A percentile compares a stretch with the other conserved stretches of the same genome.
Evolutionary conservation across 768 basidiomycete species (phyloP).

Genomic region (Clitopilus passeckerianus): DNA sequence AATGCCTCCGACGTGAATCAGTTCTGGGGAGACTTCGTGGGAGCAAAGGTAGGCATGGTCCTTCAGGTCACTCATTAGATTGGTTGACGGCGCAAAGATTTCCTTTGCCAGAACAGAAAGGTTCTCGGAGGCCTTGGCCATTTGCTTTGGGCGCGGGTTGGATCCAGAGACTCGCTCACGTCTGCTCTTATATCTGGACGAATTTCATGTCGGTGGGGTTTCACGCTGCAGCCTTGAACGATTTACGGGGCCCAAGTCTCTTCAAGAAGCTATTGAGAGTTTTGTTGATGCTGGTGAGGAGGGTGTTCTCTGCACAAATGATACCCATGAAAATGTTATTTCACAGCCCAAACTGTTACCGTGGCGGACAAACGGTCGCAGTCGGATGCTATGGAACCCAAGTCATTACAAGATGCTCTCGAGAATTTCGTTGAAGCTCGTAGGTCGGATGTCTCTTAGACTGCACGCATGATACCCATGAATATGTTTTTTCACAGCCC

Average conservation of each 20-base stretch:
- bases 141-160: slow-evolving; percentile 15
- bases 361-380: too few species aligned
- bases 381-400: background rate
- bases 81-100: slow-evolving; percentile 2
- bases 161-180: slow-evolving; percentile 12
- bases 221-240: slow-evolving; percentile 14
- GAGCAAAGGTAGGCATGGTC: slow-evolving; percentile 14
- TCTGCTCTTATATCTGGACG: slow-evolving; percentile 19
- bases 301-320: background rate
- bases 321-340: too few species aligned
- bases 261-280: slow-evolving; percentile 15
- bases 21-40: slow-evolving; percentile 20
- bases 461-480: too few species aligned
- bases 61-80: background rate
- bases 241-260: slow-evolving; percentile 13
- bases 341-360: too few species aligned
- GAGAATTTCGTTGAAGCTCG: background rate
- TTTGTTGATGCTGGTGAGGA: slow-evolving; percentile 6
- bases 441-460: background rate
- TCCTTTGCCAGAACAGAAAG: slow-evolving; percentile 13
- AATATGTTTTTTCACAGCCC: too few species aligned
- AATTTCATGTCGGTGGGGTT: slow-evolving; percentile 16
- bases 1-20: slow-evolving; percentile 7
- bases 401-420: too few species aligned
- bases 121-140: slow-evolving; percentile 13